These are phyloP conservation scores for Drosera capensis DNA, from an alignment of 148 eudicot species.

Conservation along the genomic window DNA sequence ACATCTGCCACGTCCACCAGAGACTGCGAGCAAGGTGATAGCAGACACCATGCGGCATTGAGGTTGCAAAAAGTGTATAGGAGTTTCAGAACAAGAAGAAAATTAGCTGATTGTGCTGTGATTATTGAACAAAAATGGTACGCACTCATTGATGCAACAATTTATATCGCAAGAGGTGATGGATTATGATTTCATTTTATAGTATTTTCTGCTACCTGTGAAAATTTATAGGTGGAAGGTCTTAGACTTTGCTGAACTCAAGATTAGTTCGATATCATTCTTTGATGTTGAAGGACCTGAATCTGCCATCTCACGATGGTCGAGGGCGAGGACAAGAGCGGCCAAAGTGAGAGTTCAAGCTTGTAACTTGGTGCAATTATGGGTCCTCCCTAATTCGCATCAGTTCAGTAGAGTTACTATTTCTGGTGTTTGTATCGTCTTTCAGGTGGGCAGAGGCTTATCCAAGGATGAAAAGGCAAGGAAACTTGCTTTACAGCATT, in stretches of 20 bases:
- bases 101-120: constrained; percentile 37
- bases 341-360: constrained; percentile 28
- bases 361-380: neutral
- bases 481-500: constrained; percentile 52
- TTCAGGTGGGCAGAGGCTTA: constrained; percentile 49
- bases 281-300: constrained; percentile 38
- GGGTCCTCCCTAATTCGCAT: too few species aligned
- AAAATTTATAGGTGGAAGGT: constrained; percentile 40
- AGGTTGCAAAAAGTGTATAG: constrained; percentile 33
- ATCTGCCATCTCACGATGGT: constrained; percentile 43
- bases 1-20: constrained; percentile 4
- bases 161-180: neutral
- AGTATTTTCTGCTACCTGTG: neutral
- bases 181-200: neutral
- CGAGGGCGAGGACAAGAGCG: constrained; percentile 49
- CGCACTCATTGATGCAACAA: neutral
- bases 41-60: constrained; percentile 15
- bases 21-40: too few species aligned
- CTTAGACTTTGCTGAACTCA: constrained; percentile 52
- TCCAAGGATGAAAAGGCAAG: constrained; percentile 48
- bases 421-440: neutral
- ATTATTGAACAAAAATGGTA: constrained; percentile 31
- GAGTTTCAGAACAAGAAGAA: constrained; percentile 30
- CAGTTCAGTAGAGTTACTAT: neutral
- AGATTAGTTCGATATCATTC: constrained; percentile 44